Conservation (phyloP, 768 basidiomycete species). For the Cubamyces sp. region DNA sequence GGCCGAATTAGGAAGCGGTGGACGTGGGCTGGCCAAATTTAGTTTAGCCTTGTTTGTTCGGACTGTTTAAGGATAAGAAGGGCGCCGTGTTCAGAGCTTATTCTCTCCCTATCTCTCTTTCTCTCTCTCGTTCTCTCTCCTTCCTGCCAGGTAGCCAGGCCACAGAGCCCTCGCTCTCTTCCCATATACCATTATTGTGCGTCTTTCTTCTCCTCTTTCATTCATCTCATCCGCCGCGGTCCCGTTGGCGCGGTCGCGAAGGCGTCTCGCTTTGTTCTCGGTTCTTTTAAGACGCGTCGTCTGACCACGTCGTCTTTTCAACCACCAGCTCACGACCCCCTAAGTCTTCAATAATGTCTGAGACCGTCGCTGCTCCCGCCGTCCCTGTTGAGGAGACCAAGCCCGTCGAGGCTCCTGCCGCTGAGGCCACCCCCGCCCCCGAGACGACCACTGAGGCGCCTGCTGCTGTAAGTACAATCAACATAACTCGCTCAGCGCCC, state of each 20-base stretch:
- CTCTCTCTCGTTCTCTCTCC: slow-evolving; percentile 38
- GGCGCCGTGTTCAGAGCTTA: slow-evolving; percentile 35
- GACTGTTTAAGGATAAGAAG: slow-evolving; percentile 42
- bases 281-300: slow-evolving; percentile 21
- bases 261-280: slow-evolving; percentile 14
- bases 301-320: slow-evolving; percentile 26
- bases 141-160: slow-evolving; percentile 34
- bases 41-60: slow-evolving; percentile 42
- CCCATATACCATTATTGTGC: slow-evolving; percentile 56
- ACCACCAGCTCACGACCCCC: slow-evolving; percentile 55
- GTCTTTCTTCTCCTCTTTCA: slow-evolving; percentile 31
- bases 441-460: slow-evolving; percentile 47
- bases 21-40: slow-evolving; percentile 35
- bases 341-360: slow-evolving; percentile 76
- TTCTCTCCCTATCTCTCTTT: slow-evolving; percentile 38
- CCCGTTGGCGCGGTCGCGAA: background rate
- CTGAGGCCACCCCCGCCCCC: slow-evolving; percentile 39
- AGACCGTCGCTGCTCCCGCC: slow-evolving; percentile 58
- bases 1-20: slow-evolving; percentile 20
- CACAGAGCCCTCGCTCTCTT: slow-evolving; percentile 60
- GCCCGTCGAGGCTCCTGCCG: slow-evolving; percentile 47
- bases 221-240: slow-evolving; percentile 13
- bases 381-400: slow-evolving; percentile 57
- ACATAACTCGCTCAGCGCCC: background rate
- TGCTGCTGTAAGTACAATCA: slow-evolving; percentile 38